These are phyloP conservation scores for Chloromonas sp. DNA, from an alignment of 163 green algal species.

Conservation along the genomic window DNA sequence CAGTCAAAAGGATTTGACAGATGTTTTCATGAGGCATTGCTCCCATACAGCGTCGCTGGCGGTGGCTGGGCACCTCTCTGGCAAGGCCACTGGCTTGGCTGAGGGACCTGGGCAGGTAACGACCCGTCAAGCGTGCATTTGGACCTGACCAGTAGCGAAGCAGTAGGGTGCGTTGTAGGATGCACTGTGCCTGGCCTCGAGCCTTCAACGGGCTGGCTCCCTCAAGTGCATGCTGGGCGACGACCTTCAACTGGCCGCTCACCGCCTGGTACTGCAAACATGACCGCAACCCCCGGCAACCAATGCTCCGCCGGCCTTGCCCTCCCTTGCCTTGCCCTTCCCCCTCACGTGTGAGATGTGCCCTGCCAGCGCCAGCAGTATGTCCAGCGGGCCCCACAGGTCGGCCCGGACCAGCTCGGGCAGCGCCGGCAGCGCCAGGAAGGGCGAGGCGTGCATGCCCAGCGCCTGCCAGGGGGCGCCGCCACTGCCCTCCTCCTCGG, in stretches of 20 bases:
- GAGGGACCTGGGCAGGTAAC: too few species aligned
- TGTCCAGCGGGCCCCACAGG: conserved; percentile 22
- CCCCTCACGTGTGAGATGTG: conserved; percentile 23
- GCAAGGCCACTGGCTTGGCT: too few species aligned
- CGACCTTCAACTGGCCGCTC: not conserved
- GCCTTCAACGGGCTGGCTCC: not conserved
- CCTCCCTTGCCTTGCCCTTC: not conserved
- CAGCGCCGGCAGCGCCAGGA: conserved; percentile 7
- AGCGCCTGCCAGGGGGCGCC: not conserved
- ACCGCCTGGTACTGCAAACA: not conserved
- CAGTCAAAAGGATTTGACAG: too few species aligned
- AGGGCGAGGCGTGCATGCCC: not conserved
- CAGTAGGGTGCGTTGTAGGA: not conserved
- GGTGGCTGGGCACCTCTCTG: too few species aligned
- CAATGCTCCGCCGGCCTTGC: too few species aligned
- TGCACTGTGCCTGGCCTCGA: not conserved
- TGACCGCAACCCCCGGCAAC: not conserved
- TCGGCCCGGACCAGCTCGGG: conserved; percentile 10
- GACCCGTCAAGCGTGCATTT: too few species aligned
- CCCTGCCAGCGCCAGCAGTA: conserved; percentile 56
- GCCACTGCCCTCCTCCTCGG: not conserved
- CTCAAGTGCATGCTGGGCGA: not conserved
- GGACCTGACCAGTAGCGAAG: not conserved
- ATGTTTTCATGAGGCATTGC: too few species aligned
- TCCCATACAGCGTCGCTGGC: too few species aligned